Evolutionary conservation across 2,329 filamentous ascomycete species (phyloP).

Genomic region (Neofusicoccum umdonicola): DNA sequence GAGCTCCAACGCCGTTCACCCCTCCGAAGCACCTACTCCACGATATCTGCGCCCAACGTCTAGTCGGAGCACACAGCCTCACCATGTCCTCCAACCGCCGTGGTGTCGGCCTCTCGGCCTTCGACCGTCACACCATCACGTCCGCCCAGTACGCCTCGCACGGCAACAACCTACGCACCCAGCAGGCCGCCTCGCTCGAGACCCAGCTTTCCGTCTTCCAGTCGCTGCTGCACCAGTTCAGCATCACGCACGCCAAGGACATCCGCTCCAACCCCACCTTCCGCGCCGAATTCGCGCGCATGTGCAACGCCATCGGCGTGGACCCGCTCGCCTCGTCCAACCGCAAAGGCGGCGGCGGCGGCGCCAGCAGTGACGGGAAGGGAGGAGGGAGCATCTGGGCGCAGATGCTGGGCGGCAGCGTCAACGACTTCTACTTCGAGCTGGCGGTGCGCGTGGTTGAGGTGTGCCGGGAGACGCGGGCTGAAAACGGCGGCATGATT

Average conservation of each 20-base stretch:
- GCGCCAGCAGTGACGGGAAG: conserved; percentile 33
- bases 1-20: not conserved
- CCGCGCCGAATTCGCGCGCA: conserved; percentile 94
- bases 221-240: conserved; percentile 90
- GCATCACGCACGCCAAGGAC: conserved; percentile 88
- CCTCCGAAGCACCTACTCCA: not conserved
- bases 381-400: conserved; percentile 73
- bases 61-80: not conserved
- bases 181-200: conserved; percentile 80
- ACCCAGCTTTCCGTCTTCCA: conserved; percentile 96
- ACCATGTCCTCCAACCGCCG: conserved; percentile 54
- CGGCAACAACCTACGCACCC: conserved; percentile 79
- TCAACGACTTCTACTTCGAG: conserved; percentile 99
- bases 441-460: conserved; percentile 94
- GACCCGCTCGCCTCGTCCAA: conserved; percentile 71
- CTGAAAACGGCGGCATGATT: conserved; percentile 90
- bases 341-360: conserved; percentile 50
- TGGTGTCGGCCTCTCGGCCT: conserved; percentile 84
- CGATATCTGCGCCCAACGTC: not conserved
- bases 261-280: conserved; percentile 95
- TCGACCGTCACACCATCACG: conserved; percentile 76
- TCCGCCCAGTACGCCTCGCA: conserved; percentile 88
- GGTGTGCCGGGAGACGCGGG: conserved; percentile 79
- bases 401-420: conserved; percentile 82
- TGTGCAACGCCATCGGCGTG: conserved; percentile 96